These are phyloP conservation scores for Poronia punctata DNA, from an alignment of 495 filamentous ascomycete species.

Conservation along the genomic window DNA sequence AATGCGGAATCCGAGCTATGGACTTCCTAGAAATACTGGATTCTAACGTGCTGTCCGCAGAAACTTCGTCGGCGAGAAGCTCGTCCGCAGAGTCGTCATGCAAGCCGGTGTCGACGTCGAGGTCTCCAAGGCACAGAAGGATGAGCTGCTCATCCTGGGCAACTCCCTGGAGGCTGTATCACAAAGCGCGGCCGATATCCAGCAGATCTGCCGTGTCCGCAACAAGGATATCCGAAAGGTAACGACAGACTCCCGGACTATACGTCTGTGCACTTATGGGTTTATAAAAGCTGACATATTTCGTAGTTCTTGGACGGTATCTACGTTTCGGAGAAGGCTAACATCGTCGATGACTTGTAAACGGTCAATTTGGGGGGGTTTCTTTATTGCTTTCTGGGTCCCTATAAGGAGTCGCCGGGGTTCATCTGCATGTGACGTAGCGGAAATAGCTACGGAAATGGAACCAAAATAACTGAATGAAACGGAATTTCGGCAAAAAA, in stretches of 20 bases:
- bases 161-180: constrained; percentile 96
- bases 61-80: constrained; percentile 99
- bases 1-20: background rate
- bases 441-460: constrained; percentile 41
- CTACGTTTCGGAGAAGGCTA: constrained; percentile 96
- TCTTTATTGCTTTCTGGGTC: constrained; percentile 37
- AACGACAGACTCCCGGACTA: background rate
- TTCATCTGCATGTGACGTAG: constrained; percentile 57
- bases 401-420: constrained; percentile 40
- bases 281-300: background rate
- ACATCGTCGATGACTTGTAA: constrained; percentile 67
- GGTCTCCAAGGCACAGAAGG: constrained; percentile 86
- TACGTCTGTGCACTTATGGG: background rate
- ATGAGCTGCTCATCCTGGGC: constrained; percentile 85
- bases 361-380: constrained; percentile 23
- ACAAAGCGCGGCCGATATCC: constrained; percentile 96
- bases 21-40: constrained; percentile 4
- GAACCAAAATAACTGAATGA: constrained; percentile 34
- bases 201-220: constrained; percentile 96
- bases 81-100: constrained; percentile 85
- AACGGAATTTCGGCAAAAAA: constrained; percentile 14
- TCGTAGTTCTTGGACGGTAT: constrained; percentile 95
- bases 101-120: constrained; percentile 83
- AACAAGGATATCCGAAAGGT: constrained; percentile 99
- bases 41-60: constrained; percentile 36